Evolutionary conservation across 78 protist genomes (phyloP), one percentile per base, ranked within the genome.

Genomic region (Blattamonas nauphoetae): DNA sequence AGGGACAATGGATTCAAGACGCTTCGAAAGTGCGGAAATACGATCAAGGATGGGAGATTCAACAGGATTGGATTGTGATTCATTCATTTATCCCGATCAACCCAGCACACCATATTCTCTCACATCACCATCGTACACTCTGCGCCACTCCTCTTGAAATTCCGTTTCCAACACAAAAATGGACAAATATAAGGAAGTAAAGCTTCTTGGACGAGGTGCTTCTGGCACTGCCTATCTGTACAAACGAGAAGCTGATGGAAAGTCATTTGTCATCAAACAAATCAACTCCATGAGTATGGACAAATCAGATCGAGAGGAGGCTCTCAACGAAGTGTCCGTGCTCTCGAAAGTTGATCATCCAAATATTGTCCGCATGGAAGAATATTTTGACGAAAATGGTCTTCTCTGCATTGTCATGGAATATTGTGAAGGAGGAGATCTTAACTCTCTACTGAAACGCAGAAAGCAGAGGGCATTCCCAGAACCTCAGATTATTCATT

Each of bases 371-470:
- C 35, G 32, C 0, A 45, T 82, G 2, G 35, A 86, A 42, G 91
- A 88, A 32, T 21, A 34, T 42, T 89, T 85, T 21, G 33, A 85
- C 45, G 78, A 41, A 0, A 45, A 88, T 21, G 63, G 1, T 2
- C 41, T 0, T 29, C 87, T 91, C 21, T 0, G 3, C 44, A 91
- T 91, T 63, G 87, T 91, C 35, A 91, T 89, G 91, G 90, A 88
- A 0, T 91, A 45, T 36, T 45, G 86, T 33, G 90, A 79, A 38
- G 90, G 90, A 34, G 93, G 93, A 36, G 93, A 91, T 86, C 81
- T 91, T 38, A 3, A 82, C 44, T n/a, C 21, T 41, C 41, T n/a
- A n/a, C 84, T 91, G 1, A 45, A 42, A 2, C 0, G 1, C 2
- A 63, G 46, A 42, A 21, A 84, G 32, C 63, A 82, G 3, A n/a